Conservation (phyloP, 495 filamentous ascomycete species). For the Talaromyces wortmannii region DNA sequence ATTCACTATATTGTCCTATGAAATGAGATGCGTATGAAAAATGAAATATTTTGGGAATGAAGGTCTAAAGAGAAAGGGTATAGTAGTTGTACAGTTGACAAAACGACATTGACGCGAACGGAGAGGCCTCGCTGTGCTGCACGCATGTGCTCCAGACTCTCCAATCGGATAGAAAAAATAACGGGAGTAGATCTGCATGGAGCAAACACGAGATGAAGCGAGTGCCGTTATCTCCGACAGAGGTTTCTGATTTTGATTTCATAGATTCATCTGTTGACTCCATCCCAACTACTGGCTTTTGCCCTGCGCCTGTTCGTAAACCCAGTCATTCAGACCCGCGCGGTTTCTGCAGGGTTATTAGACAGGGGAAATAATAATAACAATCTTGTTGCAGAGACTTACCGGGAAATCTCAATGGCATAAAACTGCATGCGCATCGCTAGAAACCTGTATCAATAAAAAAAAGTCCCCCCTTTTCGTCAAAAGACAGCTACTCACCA, state of each 20-base stretch:
- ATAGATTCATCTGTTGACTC: too few relatives aligned
- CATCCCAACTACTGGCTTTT: neutral
- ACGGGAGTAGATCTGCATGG: too few relatives aligned
- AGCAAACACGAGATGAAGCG: too few relatives aligned
- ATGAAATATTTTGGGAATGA: too few relatives aligned
- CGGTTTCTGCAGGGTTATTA: slow-evolving; percentile 53
- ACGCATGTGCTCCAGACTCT: too few relatives aligned
- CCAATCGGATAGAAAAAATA: too few relatives aligned
- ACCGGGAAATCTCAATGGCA: slow-evolving; percentile 90
- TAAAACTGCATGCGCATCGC: slow-evolving; percentile 93
- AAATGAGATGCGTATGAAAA: too few relatives aligned
- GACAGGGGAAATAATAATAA: neutral
- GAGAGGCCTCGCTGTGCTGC: neutral
- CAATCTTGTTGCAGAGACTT: slow-evolving; percentile 8
- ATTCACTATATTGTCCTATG: neutral
- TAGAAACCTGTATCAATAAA: neutral
- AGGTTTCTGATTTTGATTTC: too few relatives aligned
- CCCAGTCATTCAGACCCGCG: slow-evolving; percentile 89
- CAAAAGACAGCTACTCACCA: slow-evolving; percentile 36
- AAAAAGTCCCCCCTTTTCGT: neutral
- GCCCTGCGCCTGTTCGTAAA: slow-evolving; percentile 68
- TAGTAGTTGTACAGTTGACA: neutral
- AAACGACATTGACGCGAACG: neutral
- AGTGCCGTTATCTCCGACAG: too few relatives aligned
- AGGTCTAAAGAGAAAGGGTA: neutral